A percentile compares a stretch with the other conserved stretches of the same genome.
Evolutionary conservation across 495 filamentous ascomycete genomes (phyloP).

Genomic region (Alectoria sarmentosa): DNA sequence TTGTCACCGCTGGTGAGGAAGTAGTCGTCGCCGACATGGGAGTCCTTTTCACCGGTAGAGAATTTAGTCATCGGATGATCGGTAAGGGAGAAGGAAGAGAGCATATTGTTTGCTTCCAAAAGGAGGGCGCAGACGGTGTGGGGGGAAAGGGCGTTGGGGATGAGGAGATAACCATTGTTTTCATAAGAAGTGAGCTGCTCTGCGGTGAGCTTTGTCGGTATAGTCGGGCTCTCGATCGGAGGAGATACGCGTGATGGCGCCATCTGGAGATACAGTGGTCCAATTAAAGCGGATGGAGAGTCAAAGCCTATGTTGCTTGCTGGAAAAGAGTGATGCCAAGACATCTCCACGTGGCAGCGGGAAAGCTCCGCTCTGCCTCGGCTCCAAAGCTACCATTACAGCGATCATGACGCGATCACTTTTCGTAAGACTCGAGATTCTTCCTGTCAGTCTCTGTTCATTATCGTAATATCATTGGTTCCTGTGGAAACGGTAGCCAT

Average conservation of each 20-base stretch:
- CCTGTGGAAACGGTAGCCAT: background rate
- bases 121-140: slow-evolving; percentile 62
- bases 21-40: slow-evolving; percentile 90
- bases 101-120: slow-evolving; percentile 61
- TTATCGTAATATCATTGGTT: background rate
- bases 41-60: slow-evolving; percentile 61
- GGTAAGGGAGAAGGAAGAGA: slow-evolving; percentile 65
- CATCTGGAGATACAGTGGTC: slow-evolving; percentile 5
- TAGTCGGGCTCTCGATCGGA: background rate
- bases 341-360: background rate
- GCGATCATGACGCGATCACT: background rate
- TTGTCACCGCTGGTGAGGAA: slow-evolving; percentile 87
- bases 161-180: slow-evolving; percentile 81
- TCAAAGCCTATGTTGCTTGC: background rate
- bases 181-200: slow-evolving; percentile 66
- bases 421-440: background rate
- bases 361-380: background rate
- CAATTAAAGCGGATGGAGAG: background rate
- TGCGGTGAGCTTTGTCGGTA: slow-evolving; percentile 51
- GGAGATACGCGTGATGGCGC: slow-evolving; percentile 18
- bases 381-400: background rate
- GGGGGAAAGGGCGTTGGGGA: slow-evolving; percentile 67
- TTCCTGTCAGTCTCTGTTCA: background rate
- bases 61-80: slow-evolving; percentile 90
- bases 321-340: background rate